Evolutionary conservation across 176 grass and related monocot species (phyloP).

Genomic region (Oryza longistaminata): DNA sequence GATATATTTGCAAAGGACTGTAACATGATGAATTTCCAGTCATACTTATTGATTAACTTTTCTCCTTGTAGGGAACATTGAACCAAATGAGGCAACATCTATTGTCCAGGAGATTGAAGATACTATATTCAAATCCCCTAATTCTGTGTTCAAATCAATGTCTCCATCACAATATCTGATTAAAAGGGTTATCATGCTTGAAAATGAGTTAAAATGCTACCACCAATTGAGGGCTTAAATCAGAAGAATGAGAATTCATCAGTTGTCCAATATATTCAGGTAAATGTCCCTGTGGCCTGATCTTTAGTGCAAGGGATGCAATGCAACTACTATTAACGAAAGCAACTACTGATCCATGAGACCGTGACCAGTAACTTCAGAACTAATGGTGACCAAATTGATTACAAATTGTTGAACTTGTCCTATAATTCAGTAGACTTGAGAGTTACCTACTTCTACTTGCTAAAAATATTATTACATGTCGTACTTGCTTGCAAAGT

Average conservation of each 20-base stretch:
- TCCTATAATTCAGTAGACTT: not conserved
- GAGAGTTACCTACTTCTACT: not conserved
- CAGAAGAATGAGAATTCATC: constrained; percentile 85
- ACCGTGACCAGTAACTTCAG: not conserved
- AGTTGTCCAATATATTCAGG: constrained; percentile 92
- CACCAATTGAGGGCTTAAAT: constrained; percentile 81
- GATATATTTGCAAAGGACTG: constrained; percentile 14
- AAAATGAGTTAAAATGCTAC: constrained; percentile 66
- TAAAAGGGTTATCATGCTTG: constrained; percentile 72
- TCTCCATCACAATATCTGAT: constrained; percentile 77
- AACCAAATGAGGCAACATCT: constrained; percentile 77
- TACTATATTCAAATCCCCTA: constrained; percentile 61
- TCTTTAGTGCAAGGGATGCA: constrained; percentile 10
- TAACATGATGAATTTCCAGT: constrained; percentile 7
- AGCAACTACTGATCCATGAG: constrained; percentile 4
- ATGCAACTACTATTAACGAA: constrained; percentile 1
- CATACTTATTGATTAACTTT: constrained; percentile 10
- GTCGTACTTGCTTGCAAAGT: no score
- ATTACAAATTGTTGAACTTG: not conserved
- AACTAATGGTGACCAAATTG: not conserved
- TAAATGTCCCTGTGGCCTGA: constrained; percentile 10
- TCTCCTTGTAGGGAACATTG: constrained; percentile 69
- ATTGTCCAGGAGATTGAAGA: constrained; percentile 70
- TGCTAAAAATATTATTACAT: no score
- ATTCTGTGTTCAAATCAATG: constrained; percentile 67